A percentile compares a stretch with the other conserved stretches of the same genome.
Conservation (phyloP, 129 eudicot genomes). For the Silybum marianum region DNA sequence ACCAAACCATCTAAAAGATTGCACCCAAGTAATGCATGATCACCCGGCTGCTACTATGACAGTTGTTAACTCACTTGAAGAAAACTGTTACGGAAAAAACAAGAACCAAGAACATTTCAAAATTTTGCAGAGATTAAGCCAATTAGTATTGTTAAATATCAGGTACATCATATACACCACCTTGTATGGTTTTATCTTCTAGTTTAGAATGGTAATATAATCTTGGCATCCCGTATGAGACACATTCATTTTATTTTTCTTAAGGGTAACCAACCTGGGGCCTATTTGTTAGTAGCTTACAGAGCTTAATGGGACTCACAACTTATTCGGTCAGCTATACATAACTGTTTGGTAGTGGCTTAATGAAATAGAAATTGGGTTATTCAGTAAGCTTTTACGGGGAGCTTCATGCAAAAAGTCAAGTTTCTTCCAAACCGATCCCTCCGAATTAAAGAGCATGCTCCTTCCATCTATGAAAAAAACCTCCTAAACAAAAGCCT, state of each 20-base stretch:
- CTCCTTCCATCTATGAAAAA: too few relatives aligned
- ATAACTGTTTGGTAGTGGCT: too few relatives aligned
- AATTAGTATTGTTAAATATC: background rate
- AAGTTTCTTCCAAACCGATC: too few relatives aligned
- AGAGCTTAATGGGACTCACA: too few relatives aligned
- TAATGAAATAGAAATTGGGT: too few relatives aligned
- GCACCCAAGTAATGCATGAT: slow-evolving; percentile 21
- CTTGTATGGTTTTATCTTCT: background rate
- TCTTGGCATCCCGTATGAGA: background rate
- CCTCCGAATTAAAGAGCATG: too few relatives aligned
- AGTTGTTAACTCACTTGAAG: slow-evolving; percentile 21
- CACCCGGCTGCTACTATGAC: slow-evolving; percentile 15
- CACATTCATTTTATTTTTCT: slow-evolving; percentile 12
- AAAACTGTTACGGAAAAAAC: background rate
- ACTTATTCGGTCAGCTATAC: too few relatives aligned
- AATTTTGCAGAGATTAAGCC: slow-evolving; percentile 6
- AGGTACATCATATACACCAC: background rate
- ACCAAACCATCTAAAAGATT: slow-evolving; percentile 25
- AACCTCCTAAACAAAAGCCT: too few relatives aligned
- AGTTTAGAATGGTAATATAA: background rate
- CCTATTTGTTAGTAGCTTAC: too few relatives aligned
- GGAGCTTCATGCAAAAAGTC: too few relatives aligned
- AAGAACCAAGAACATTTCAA: slow-evolving; percentile 1
- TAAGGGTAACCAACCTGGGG: background rate
- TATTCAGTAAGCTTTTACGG: too few relatives aligned